Conservation (phyloP, 768 basidiomycete species). For the Omphalotus guepiniiformis region DNA sequence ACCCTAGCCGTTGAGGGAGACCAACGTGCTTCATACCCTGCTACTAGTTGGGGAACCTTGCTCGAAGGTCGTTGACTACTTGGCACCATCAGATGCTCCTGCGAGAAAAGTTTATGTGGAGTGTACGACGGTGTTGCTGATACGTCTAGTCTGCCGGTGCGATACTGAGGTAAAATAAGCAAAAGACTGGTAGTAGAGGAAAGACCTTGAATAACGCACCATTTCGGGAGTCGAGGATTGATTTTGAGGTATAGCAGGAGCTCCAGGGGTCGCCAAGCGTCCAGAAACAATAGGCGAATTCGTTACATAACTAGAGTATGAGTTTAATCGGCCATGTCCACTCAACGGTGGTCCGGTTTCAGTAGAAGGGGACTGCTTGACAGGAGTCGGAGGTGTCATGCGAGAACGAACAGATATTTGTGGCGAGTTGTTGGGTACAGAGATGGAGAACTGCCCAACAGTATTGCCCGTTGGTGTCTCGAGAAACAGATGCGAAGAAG, state of each 20-base stretch:
- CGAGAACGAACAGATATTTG: conserved; percentile 1
- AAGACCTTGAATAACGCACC: too few relatives aligned
- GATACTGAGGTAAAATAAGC: too few relatives aligned
- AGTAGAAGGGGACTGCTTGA: conserved; percentile 5
- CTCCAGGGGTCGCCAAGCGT: too few relatives aligned
- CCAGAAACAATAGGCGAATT: too few relatives aligned
- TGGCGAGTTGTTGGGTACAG: background rate
- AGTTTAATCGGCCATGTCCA: too few relatives aligned
- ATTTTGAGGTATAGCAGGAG: too few relatives aligned
- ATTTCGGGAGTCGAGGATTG: too few relatives aligned
- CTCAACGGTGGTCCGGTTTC: background rate
- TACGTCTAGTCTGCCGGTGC: too few relatives aligned
- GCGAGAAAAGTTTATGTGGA: too few relatives aligned
- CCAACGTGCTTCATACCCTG: background rate
- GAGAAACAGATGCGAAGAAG: background rate
- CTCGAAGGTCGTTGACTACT: background rate
- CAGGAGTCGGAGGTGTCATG: conserved; percentile 5
- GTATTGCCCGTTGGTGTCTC: conserved; percentile 1
- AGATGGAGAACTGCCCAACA: background rate
- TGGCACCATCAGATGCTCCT: background rate
- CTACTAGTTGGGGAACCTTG: background rate
- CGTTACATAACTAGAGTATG: too few relatives aligned
- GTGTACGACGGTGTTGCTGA: too few relatives aligned
- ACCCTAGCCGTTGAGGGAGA: background rate
- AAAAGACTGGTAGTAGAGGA: too few relatives aligned